These are phyloP conservation scores for Cytospora mali DNA, from an alignment of 2,329 filamentous ascomycete species.

Conservation along the genomic window DNA sequence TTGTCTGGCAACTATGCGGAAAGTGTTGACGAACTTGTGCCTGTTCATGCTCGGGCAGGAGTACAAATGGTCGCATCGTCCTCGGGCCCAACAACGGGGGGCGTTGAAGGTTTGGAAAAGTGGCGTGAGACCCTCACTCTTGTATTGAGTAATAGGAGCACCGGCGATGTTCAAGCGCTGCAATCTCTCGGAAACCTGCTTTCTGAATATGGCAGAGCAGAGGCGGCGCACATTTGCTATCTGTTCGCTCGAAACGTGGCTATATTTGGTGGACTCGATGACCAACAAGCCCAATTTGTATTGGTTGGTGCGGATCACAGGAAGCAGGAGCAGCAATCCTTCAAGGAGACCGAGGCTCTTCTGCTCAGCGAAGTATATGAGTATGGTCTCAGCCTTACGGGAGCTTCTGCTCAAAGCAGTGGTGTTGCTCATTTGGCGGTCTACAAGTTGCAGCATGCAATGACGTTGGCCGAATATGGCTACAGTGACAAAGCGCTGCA, in stretches of 20 bases:
- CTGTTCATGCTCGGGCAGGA: slow-evolving; percentile 86
- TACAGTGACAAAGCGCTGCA: slow-evolving; percentile 79
- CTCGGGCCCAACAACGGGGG: slow-evolving; percentile 53
- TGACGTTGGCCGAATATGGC: slow-evolving; percentile 81
- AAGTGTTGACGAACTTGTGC: slow-evolving; percentile 92
- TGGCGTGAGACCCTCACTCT: slow-evolving; percentile 91
- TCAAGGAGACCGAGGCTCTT: slow-evolving; percentile 81
- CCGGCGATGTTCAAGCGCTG: slow-evolving; percentile 76
- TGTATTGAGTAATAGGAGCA: slow-evolving; percentile 84
- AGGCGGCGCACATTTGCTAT: slow-evolving; percentile 93
- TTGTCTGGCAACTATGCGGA: slow-evolving; percentile 94
- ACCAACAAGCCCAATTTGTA: slow-evolving; percentile 76
- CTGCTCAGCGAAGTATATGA: slow-evolving; percentile 96
- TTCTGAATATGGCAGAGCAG: slow-evolving; percentile 80
- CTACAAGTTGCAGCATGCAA: slow-evolving; percentile 90
- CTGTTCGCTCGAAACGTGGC: slow-evolving; percentile 76
- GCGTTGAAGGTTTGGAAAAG: slow-evolving; percentile 82
- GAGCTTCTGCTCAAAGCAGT: slow-evolving; percentile 54
- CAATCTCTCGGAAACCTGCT: slow-evolving; percentile 80
- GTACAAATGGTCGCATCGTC: slow-evolving; percentile 87
- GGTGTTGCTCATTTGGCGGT: slow-evolving; percentile 80
- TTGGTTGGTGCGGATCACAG: slow-evolving; percentile 84
- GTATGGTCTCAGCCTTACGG: slow-evolving; percentile 76
- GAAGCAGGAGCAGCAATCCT: slow-evolving; percentile 69
- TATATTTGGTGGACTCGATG: slow-evolving; percentile 81